A percentile compares a stretch with the other conserved stretches of the same genome.
Conservation (phyloP, 108 stramenopile genomes). For the Cyclotella cryptica region DNA sequence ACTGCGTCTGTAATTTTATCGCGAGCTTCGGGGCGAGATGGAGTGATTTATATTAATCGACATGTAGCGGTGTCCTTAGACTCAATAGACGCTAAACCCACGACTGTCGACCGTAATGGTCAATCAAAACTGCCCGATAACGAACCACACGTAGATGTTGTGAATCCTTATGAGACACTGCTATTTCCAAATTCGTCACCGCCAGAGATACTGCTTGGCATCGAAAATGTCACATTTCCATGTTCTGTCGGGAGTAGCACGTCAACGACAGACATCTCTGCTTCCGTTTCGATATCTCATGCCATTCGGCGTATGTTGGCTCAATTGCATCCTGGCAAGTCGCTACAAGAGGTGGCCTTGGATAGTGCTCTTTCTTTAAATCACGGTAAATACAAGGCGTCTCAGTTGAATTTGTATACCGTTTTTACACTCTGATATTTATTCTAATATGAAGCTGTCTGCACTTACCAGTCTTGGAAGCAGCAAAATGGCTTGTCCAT, state of each 20-base stretch:
- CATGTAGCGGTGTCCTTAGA: constrained; percentile 86
- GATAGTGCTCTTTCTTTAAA: constrained; percentile 74
- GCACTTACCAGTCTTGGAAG: constrained; percentile 46
- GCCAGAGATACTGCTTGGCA: constrained; percentile 60
- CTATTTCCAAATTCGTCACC: constrained; percentile 83
- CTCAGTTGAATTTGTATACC: background rate
- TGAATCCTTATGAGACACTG: constrained; percentile 73
- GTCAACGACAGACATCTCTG: constrained; percentile 16
- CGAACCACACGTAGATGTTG: background rate
- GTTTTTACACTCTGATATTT: too few species aligned
- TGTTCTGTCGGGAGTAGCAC: constrained; percentile 5
- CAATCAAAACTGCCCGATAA: background rate
- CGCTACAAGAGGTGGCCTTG: constrained; percentile 69
- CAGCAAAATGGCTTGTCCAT: constrained; percentile 65
- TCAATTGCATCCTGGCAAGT: constrained; percentile 66
- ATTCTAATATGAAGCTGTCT: too few species aligned
- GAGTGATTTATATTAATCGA: constrained; percentile 79
- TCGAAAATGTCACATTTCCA: constrained; percentile 20
- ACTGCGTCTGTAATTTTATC: constrained; percentile 55
- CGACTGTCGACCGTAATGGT: background rate
- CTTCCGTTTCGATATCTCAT: constrained; percentile 39
- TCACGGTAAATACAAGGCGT: constrained; percentile 9
- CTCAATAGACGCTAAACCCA: constrained; percentile 29
- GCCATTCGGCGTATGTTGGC: constrained; percentile 62
- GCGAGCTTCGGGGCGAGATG: constrained; percentile 55